Conservation (phyloP, 768 basidiomycete species). For the Boletus vermiculosoides region DNA sequence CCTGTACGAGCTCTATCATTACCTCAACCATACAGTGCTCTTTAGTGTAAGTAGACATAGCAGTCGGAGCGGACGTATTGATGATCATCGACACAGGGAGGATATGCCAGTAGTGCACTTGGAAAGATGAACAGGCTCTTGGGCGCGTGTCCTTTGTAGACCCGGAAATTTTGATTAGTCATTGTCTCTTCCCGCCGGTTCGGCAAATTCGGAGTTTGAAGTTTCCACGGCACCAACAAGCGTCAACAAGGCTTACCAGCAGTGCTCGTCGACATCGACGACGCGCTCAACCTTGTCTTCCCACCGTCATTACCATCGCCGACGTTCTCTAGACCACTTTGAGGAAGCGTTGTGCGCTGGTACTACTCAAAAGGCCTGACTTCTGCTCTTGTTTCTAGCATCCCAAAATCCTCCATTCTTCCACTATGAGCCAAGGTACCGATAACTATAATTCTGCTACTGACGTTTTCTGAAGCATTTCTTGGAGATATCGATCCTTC, state of each 20-base stretch:
- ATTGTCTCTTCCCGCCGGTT: neutral
- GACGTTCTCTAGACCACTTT: neutral
- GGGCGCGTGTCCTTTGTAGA: constrained; percentile 33
- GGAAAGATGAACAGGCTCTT: constrained; percentile 45
- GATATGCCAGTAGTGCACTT: constrained; percentile 55
- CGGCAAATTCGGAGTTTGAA: constrained; percentile 23
- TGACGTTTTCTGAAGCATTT: constrained; percentile 35
- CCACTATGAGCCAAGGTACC: constrained; percentile 34
- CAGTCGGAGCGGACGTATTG: neutral
- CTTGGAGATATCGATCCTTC: constrained; percentile 46
- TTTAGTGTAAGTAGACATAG: constrained; percentile 59
- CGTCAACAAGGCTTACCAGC: constrained; percentile 28
- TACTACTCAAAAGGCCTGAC: neutral
- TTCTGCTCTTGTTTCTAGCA: neutral
- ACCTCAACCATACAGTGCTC: constrained; percentile 75
- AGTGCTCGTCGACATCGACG: constrained; percentile 17
- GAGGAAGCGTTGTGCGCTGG: neutral
- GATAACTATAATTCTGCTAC: constrained; percentile 18
- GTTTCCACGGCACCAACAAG: constrained; percentile 15
- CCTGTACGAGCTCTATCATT: constrained; percentile 80
- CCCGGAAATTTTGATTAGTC: constrained; percentile 14
- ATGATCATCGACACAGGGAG: constrained; percentile 30
- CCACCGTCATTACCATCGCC: constrained; percentile 9
- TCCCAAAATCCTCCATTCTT: neutral
- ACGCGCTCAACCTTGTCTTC: constrained; percentile 18